Evolutionary conservation across 495 filamentous ascomycete species (phyloP), one percentile per base, ranked within the genome.

Genomic region (Patellaria atrata): DNA sequence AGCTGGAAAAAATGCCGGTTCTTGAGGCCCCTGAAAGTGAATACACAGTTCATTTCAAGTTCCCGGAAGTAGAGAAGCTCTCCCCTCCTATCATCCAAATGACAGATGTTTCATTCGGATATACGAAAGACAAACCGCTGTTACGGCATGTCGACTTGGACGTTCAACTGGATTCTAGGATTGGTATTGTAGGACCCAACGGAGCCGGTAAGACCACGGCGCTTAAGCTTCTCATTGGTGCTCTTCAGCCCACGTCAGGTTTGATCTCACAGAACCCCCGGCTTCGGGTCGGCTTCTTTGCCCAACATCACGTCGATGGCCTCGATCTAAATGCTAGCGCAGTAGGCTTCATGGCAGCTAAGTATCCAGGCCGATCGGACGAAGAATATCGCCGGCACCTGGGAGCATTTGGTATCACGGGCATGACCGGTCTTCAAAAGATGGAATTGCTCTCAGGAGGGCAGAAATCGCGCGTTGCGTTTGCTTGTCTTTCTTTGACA

Each of bases 21-120:
- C 71, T 96, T 16, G 79, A 94, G 50, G 61, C 83, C 2, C 89
- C 89, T 3, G 89, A 99, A 58, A 73, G 71, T 34, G 91, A 94
- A 56, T 99, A 99, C 63, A 81, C 71, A 20, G 89, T 99, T 24
- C 80, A 94, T 48, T 99, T 99, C 75, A 81, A 77, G 41, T 96
- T 99, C 62, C 89, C 91, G 4, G 89, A 94, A 11, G 89, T 99
- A 12, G 89, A 99, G 58, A 94, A 96, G 52, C 65, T 99, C 21
- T 92, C 86, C 14, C 84, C 91, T 3, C 89, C 91, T 3, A 99
- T 99, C 57, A 80, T 99, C 27, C 89, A 99, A 52, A 99, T 99
- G 89, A 74, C 71, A 3, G 73, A 73, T 24, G 87, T 99, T 43
- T 73, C 75, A 5, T 99, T 99, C 53, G 86, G 86, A 22, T 99